These are phyloP conservation scores for Backusella sp. DNA, from an alignment of 192 early-diverging fungal species.

Conservation along the genomic window DNA sequence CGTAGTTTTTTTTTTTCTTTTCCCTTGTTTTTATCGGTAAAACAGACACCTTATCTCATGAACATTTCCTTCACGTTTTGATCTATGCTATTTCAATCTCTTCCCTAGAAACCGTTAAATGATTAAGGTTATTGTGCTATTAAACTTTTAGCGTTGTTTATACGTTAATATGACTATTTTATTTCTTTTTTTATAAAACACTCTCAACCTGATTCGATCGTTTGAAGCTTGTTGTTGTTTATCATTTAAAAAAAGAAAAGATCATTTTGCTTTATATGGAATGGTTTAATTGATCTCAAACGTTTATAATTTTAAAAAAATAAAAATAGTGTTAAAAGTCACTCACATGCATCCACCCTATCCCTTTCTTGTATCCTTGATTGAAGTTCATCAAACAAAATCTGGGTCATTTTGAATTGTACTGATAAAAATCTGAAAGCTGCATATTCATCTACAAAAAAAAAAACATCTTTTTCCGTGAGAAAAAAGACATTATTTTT, in stretches of 20 bases:
- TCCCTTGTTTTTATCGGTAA: background rate
- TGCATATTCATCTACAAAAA: background rate
- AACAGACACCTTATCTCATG: background rate
- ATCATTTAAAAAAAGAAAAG: background rate
- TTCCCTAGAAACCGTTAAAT: background rate
- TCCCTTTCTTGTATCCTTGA: background rate
- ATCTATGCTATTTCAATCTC: background rate
- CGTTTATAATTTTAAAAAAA: background rate
- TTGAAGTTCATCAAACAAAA: background rate
- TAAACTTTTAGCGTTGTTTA: background rate
- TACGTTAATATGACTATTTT: constrained; percentile 2
- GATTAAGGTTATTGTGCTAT: background rate
- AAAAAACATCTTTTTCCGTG: background rate
- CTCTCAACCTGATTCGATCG: background rate
- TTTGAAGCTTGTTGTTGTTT: background rate
- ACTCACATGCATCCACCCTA: background rate
- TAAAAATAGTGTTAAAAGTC: background rate
- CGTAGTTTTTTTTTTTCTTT: background rate
- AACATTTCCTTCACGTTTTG: background rate
- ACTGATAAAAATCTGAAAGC: background rate
- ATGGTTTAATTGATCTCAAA: background rate
- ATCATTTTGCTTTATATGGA: background rate
- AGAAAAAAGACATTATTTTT: background rate
- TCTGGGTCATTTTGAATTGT: background rate
- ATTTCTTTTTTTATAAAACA: background rate